Base-by-base conservation (phyloP, 768 basidiomycete genomes). In the Russula virescens region DNA sequence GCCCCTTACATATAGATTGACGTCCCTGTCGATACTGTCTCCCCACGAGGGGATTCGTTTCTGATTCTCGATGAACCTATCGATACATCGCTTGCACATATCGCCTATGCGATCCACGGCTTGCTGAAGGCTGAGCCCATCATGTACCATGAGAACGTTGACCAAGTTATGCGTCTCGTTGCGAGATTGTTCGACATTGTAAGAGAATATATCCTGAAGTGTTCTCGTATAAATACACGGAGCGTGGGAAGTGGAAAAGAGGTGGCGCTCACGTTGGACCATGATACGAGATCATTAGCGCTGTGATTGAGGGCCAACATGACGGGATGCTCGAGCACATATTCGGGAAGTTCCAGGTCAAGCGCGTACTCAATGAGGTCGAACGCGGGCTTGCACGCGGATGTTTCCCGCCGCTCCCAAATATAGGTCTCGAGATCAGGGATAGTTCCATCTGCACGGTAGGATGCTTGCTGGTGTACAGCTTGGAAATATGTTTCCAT, bases 91-190 rank as follows among this genome's bases (percentile, higher is more conserved):
- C 67, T 80, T 84, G 79, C 89, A 91, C 74, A 89, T 80, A 50
- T 82, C 80, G 21, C 90, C 89, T 50, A 91, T 86, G 69, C 85
- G 84, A 70, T 92, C 82, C 54, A 91, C 79, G 26, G 91, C 89
- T 19, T 78, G 76, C 69, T 93, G 91, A 6, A 91, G 78, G 68
- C 80, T 81, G 21, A 89, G 73, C n/a, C 81, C 81, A 53, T 87
- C 80, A 71, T 88, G 80, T 66, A 83, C 71, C 85, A 90, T 91
- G 64, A 89, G 83, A 65, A 91, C 86, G 40, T 81, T 78, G 68
- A 93, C 86, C 86, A 91, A 88, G 75, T 92, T 91, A 74, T 91
- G 89, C 1, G 85, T 88, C 71, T 93, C 86, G 34, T 88, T 88
- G 74, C 83, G 83, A 25, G 87, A 83, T 70, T 91, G 90, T 71